phyloP scores from a whole-genome alignment of 305 asterid genomes.

The Fraxinus albicans region DNA sequence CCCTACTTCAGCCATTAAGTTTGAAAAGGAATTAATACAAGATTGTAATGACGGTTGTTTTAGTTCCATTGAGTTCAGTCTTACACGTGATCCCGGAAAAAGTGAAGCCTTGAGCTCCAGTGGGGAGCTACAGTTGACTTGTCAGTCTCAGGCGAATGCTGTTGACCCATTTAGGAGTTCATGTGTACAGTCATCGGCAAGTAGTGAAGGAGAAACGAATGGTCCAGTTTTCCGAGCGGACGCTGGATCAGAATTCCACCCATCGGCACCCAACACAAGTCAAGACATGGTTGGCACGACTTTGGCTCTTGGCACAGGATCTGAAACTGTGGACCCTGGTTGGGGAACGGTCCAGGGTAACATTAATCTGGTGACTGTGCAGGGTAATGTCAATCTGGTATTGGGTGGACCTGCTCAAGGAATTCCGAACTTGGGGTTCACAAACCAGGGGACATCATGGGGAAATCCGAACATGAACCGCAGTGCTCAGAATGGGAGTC shows the following conservation, averaged over 20 bases:
- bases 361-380: slow-evolving; percentile 60
- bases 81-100: slow-evolving; percentile 24
- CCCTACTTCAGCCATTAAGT: slow-evolving; percentile 33
- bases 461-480: slow-evolving; percentile 46
- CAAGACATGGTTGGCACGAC: slow-evolving; percentile 40
- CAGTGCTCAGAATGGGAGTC: slow-evolving; percentile 45
- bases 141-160: slow-evolving; percentile 40
- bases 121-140: slow-evolving; percentile 30
- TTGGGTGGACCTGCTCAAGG: slow-evolving; percentile 63
- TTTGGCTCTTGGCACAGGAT: slow-evolving; percentile 28
- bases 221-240: slow-evolving; percentile 43
- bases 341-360: slow-evolving; percentile 61
- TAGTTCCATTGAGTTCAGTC: slow-evolving; percentile 27
- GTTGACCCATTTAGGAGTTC: slow-evolving; percentile 45
- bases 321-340: slow-evolving; percentile 45
- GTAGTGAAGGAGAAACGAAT: slow-evolving; percentile 63
- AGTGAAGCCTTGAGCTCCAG: slow-evolving; percentile 33
- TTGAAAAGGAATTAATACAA: slow-evolving; percentile 23
- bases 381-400: slow-evolving; percentile 58
- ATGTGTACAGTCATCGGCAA: slow-evolving; percentile 56
- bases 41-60: slow-evolving; percentile 26
- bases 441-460: slow-evolving; percentile 50
- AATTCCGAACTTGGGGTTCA: slow-evolving; percentile 43
- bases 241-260: slow-evolving; percentile 49
- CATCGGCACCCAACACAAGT: slow-evolving; percentile 32